Evolutionary conservation across 129 eudicot species (phyloP).

Genomic region (Artemisia argyi): DNA sequence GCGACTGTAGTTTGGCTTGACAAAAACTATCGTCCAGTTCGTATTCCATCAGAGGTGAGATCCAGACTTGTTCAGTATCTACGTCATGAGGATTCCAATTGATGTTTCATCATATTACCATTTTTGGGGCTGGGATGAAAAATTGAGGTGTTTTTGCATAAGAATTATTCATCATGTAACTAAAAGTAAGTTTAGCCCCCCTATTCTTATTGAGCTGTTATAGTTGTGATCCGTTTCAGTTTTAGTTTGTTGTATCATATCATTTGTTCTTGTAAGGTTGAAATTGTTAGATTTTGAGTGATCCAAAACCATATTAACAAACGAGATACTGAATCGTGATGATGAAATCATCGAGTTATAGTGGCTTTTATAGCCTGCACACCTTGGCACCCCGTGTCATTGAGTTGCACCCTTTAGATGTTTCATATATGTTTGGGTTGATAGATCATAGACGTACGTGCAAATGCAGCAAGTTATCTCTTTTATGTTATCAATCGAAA

Average conservation of each 20-base stretch:
- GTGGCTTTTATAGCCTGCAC: background rate
- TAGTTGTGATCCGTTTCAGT: too few species aligned
- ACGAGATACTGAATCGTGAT: conserved; percentile 4
- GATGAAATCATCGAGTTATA: background rate
- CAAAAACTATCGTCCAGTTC: conserved; percentile 78
- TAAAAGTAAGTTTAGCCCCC: too few species aligned
- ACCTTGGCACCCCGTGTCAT: too few species aligned
- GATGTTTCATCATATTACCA: conserved; percentile 21
- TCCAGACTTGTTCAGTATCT: conserved; percentile 62
- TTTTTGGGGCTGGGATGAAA: background rate
- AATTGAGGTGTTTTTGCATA: too few species aligned
- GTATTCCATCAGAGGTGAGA: conserved; percentile 71
- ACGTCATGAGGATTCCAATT: conserved; percentile 46
- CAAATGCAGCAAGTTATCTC: too few species aligned
- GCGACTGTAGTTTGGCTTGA: conserved; percentile 94
- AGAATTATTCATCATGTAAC: too few species aligned
- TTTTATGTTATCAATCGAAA: too few species aligned
- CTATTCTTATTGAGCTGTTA: too few species aligned
- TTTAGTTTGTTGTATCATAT: too few species aligned
- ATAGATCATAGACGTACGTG: too few species aligned
- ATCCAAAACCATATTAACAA: background rate
- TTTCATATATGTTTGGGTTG: too few species aligned
- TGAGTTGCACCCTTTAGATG: too few species aligned
- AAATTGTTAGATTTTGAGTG: background rate
- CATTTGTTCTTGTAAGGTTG: background rate